These are phyloP conservation scores for Backusella australiensis DNA, from an alignment of 192 early-diverging fungal genomes.

Conservation along the genomic window DNA sequence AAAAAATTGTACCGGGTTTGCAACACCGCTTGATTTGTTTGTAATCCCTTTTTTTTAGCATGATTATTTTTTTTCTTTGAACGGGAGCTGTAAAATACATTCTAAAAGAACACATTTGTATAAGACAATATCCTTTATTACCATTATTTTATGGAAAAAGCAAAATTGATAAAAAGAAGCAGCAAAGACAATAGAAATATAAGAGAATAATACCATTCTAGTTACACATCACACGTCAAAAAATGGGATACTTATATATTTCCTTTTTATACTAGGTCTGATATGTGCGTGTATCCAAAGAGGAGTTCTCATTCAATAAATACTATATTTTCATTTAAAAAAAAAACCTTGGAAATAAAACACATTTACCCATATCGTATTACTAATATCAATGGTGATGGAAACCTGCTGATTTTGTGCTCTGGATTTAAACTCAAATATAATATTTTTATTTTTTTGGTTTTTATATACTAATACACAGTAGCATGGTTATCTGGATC, in stretches of 20 bases:
- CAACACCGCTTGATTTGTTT: neutral
- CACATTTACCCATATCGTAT: too few relatives aligned
- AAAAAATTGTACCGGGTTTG: neutral
- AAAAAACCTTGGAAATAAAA: too few relatives aligned
- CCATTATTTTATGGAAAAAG: neutral
- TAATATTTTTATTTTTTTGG: neutral
- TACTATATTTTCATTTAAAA: neutral
- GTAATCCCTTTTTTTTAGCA: neutral
- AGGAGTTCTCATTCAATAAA: neutral
- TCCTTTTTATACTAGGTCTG: neutral
- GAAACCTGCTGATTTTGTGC: too few relatives aligned
- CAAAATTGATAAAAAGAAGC: too few relatives aligned
- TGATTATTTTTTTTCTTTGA: neutral
- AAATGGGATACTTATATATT: neutral
- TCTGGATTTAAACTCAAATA: neutral
- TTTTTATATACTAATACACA: neutral
- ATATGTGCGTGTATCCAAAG: neutral
- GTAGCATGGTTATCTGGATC: conserved; percentile 2
- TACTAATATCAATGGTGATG: too few relatives aligned
- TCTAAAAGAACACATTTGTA: neutral
- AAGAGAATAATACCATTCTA: too few relatives aligned
- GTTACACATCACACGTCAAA: neutral
- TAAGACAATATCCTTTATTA: neutral
- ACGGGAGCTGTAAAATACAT: neutral
- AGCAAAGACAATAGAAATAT: too few relatives aligned